Evolutionary conservation across 2,329 filamentous ascomycete species (phyloP), one percentile per base, ranked within the genome.

Genomic region (Ilyonectria robusta): DNA sequence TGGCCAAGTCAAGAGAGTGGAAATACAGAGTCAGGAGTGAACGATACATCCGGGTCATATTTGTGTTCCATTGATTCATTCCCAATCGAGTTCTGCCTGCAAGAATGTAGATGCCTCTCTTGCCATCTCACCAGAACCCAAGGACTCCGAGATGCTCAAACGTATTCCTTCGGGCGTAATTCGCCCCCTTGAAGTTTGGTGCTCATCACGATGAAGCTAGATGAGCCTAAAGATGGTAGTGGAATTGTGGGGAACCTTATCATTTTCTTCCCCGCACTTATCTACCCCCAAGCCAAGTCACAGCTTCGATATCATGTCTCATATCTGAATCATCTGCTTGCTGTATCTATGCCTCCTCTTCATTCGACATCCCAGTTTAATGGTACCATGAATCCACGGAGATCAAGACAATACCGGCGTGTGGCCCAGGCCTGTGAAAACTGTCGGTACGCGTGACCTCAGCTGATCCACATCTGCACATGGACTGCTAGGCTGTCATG

Each of bases 341-440:
- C 5, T 42, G 37, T 42, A 42, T 23, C 37, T 42, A 15, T 42
- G 15, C 13, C 37, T 42, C 37, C 13, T 42, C 37, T 42, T 42
- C 13, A 15, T 5, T 42, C 6, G 15, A 42, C 15, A n/a, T 7
- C 37, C 13, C 37, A 17, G 15, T 7, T 1, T 19, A 42, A 7
- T 42, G 37, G 37, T 9, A 53, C 23, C 48, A 54, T 70, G 68
- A 65, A 48, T 23, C 42, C 67, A 2, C 59, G 67, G 19, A 53
- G 59, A 35, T 57, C 64, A 15, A 54, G 68, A 3, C 59, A 70
- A 4, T 70, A 70, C 59, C 46, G 67, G 17, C 68, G 68, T 4
- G 64, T 65, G 2, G 51, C 59, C 8, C 67, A 67, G 1, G 68
- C 68, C 1, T 70, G 68, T 6, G 64, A 70, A 2, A 70, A 70